Percentiles rank a stretch among this genome's conserved stretches.
These are phyloP conservation scores for Alternaria arbusti DNA, from an alignment of 2,329 filamentous ascomycete species.

Conservation along the genomic window DNA sequence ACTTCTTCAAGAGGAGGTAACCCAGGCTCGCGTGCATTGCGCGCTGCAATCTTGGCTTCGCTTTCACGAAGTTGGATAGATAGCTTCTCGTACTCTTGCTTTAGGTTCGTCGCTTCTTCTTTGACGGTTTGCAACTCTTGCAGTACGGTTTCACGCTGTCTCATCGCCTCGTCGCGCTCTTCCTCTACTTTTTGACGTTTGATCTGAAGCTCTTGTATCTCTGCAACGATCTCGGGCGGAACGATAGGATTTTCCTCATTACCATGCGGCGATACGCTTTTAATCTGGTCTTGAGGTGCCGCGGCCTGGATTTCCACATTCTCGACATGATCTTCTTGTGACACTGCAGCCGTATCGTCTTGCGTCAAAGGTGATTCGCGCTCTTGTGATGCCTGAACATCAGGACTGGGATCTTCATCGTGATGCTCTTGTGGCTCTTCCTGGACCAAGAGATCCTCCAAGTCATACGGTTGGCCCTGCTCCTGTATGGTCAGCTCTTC, in stretches of 20 bases:
- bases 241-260: neutral
- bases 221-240: neutral
- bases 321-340: neutral
- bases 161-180: neutral
- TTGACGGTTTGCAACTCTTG: slow-evolving; percentile 1
- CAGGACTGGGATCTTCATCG: neutral
- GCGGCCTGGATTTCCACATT: neutral
- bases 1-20: neutral
- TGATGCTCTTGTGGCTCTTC: neutral
- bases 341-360: neutral
- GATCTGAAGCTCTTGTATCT: neutral
- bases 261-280: neutral
- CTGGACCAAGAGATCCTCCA: neutral
- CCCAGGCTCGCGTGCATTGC: neutral
- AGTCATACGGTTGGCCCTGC: neutral
- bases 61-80: neutral
- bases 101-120: neutral
- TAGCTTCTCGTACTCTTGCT: neutral
- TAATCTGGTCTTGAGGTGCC: neutral
- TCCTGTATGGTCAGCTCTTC: neutral
- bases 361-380: neutral
- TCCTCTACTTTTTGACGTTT: neutral
- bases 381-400: neutral
- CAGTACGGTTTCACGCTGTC: neutral
- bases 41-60: neutral